Percentiles rank a stretch among this genome's conserved stretches.
These are phyloP conservation scores for Capsicum rhomboideum DNA, from an alignment of 257 asterid species.

Conservation along the genomic window DNA sequence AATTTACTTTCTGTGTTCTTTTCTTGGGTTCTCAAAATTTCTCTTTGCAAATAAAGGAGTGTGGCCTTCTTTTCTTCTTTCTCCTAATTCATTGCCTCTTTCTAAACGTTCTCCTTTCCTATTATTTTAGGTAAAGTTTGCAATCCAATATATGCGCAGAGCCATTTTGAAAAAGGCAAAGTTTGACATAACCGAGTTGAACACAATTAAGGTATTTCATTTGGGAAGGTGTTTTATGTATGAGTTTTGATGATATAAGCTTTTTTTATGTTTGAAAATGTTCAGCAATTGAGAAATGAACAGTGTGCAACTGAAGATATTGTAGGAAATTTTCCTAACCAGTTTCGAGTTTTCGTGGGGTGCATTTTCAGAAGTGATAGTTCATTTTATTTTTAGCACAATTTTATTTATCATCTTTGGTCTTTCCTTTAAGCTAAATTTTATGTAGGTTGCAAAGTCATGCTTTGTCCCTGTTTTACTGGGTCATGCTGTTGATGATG, in stretches of 20 bases:
- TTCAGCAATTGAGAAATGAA: not conserved
- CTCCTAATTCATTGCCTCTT: not conserved
- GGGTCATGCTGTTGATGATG: slow-evolving; percentile 87
- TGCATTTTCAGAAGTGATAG: not conserved
- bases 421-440: not conserved
- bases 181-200: slow-evolving; percentile 74
- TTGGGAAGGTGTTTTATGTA: not conserved
- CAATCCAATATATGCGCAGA: slow-evolving; percentile 83
- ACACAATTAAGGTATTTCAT: slow-evolving; percentile 64
- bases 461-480: slow-evolving; percentile 82
- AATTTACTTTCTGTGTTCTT: not conserved
- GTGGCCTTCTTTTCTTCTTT: not conserved
- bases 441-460: slow-evolving; percentile 68
- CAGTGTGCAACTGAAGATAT: not conserved
- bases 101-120: not conserved
- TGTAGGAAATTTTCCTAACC: not conserved
- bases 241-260: not conserved
- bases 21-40: not conserved
- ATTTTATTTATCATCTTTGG: not conserved
- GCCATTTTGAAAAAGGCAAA: slow-evolving; percentile 77
- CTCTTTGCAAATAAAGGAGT: slow-evolving; percentile 1
- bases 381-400: not conserved
- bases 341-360: not conserved
- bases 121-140: slow-evolving; percentile 64
- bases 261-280: not conserved